phyloP scores from a whole-genome alignment of 2,329 filamentous ascomycete genomes.

The Verticillium isaacii region DNA sequence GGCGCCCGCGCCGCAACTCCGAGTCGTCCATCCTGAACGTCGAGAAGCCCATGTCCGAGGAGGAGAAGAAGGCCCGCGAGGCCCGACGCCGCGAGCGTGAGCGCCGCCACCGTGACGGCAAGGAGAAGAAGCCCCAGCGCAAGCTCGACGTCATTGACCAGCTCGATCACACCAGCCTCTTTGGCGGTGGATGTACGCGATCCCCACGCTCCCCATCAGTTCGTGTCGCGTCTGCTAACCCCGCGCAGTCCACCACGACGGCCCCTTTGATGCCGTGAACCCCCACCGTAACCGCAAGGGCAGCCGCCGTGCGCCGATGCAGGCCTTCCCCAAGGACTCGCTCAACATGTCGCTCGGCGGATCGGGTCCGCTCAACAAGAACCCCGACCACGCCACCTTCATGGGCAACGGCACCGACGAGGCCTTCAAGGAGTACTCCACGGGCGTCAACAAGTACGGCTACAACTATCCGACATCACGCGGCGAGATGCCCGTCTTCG shows the following conservation, averaged over 20 bases:
- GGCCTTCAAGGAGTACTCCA: slow-evolving; percentile 76
- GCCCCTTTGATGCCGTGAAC: slow-evolving; percentile 94
- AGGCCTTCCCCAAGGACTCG: slow-evolving; percentile 89
- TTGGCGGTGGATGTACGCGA: slow-evolving; percentile 79
- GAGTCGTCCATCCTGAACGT: slow-evolving; percentile 68
- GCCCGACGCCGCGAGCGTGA: slow-evolving; percentile 47
- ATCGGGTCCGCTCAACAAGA: slow-evolving; percentile 74
- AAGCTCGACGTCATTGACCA: slow-evolving; percentile 91
- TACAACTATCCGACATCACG: slow-evolving; percentile 6
- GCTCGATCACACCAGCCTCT: slow-evolving; percentile 92
- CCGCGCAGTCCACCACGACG: slow-evolving; percentile 83
- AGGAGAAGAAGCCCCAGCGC: slow-evolving; percentile 42
- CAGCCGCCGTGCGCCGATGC: slow-evolving; percentile 83
- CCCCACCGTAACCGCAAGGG: slow-evolving; percentile 87
- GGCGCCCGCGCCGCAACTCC: slow-evolving; percentile 67
- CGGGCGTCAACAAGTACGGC: slow-evolving; percentile 25
- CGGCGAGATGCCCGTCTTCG: slow-evolving; percentile 52
- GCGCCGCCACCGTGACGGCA: slow-evolving; percentile 44
- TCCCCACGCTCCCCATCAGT: not conserved
- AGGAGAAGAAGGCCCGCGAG: slow-evolving; percentile 48
- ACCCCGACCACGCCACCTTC: slow-evolving; percentile 81
- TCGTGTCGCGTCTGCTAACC: not conserved
- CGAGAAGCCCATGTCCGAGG: slow-evolving; percentile 55
- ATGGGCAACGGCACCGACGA: slow-evolving; percentile 78
- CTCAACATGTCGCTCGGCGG: slow-evolving; percentile 90